Evolutionary conservation across 257 asterid species (phyloP).

Genomic region (Ilex aquifolium): DNA sequence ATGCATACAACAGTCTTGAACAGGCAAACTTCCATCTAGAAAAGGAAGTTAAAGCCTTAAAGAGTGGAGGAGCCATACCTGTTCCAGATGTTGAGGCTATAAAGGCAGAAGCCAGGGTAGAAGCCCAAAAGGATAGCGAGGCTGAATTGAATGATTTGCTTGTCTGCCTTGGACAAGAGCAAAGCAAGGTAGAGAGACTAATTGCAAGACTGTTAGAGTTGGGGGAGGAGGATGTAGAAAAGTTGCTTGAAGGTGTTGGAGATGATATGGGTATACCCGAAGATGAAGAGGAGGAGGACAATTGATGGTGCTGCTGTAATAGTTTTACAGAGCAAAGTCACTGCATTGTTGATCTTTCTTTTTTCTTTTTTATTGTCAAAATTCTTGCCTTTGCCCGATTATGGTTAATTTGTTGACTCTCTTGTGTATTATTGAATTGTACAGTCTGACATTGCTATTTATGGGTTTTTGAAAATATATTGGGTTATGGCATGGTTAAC

Average conservation of each 20-base stretch:
- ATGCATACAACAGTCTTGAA: constrained; percentile 93
- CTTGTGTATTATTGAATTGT: constrained; percentile 1
- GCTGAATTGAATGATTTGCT: constrained; percentile 76
- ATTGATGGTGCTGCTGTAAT: too few species aligned
- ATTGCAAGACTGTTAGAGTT: constrained; percentile 56
- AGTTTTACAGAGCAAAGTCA: too few species aligned
- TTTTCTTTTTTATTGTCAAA: background rate
- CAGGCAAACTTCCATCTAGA: constrained; percentile 74
- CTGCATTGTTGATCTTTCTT: background rate
- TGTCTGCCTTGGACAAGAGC: constrained; percentile 97
- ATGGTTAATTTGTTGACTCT: constrained; percentile 1
- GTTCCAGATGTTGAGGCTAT: constrained; percentile 52
- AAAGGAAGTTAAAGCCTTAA: constrained; percentile 51
- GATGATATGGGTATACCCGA: constrained; percentile 55
- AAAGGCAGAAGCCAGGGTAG: constrained; percentile 75
- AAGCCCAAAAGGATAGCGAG: constrained; percentile 85
- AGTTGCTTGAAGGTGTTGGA: constrained; percentile 64
- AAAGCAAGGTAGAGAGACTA: constrained; percentile 87
- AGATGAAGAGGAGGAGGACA: constrained; percentile 49
- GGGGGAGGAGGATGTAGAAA: constrained; percentile 77
- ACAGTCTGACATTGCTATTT: background rate
- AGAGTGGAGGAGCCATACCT: constrained; percentile 47
- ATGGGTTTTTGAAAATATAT: too few species aligned
- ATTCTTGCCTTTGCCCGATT: background rate
- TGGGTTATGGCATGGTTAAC: too few species aligned